phyloP scores from a whole-genome alignment of 2,329 filamentous ascomycete species.

The Diplodia seriata region DNA sequence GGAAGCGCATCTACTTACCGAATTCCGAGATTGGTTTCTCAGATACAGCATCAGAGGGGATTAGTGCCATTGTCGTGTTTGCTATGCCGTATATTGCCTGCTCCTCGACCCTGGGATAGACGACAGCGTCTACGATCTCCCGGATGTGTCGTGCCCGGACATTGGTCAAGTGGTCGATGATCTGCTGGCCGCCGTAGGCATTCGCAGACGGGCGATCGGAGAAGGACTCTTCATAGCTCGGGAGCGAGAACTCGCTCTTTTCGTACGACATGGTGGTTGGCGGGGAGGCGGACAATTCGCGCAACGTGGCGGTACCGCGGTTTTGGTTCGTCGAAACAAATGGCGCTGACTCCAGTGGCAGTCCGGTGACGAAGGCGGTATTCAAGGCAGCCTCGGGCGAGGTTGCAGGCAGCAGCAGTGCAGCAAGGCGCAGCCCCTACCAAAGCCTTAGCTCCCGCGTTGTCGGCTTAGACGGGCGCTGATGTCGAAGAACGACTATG shows the following conservation, averaged over 20 bases:
- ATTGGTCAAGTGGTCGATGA: constrained; percentile 47
- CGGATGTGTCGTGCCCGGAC: constrained; percentile 51
- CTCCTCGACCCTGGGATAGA: constrained; percentile 51
- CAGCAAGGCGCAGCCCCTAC: constrained; percentile 11
- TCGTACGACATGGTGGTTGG: constrained; percentile 25
- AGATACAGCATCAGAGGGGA: constrained; percentile 49
- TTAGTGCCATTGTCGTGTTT: constrained; percentile 53
- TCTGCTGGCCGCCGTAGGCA: constrained; percentile 39
- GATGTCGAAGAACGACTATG: neutral
- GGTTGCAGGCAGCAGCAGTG: neutral
- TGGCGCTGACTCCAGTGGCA: neutral
- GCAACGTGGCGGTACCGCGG: neutral
- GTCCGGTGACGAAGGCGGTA: neutral
- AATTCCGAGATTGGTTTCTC: constrained; percentile 32
- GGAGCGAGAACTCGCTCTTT: constrained; percentile 33
- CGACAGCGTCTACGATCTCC: constrained; percentile 47
- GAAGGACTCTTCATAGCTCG: constrained; percentile 42
- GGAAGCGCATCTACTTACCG: neutral
- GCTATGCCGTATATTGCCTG: constrained; percentile 52
- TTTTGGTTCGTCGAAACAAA: neutral
- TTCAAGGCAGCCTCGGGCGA: constrained; percentile 2
- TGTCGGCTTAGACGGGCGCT: constrained; percentile 5
- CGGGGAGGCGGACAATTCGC: neutral
- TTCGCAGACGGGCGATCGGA: constrained; percentile 10
- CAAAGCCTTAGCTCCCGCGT: neutral